Conservation (phyloP, 1,139 yeast species). For the Yamadazyma buinensis region DNA sequence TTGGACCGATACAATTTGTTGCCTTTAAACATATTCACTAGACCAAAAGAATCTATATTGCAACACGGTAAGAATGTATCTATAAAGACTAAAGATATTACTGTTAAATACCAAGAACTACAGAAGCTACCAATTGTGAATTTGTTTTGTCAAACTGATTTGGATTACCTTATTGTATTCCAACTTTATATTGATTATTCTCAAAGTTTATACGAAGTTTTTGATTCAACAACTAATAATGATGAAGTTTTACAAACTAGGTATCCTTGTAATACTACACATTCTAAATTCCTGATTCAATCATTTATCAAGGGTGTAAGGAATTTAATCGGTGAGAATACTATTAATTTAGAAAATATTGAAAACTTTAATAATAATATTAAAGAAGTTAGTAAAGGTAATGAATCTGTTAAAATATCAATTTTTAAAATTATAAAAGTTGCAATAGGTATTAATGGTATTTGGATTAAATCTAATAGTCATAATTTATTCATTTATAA, state of each 20-base stretch:
- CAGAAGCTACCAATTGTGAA: slow-evolving; percentile 27
- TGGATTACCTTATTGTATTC: slow-evolving; percentile 31
- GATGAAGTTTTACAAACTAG: slow-evolving; percentile 29
- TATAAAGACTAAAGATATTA: slow-evolving; percentile 25
- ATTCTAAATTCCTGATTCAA: slow-evolving; percentile 12
- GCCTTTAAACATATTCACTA: slow-evolving; percentile 31
- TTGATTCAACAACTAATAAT: slow-evolving; percentile 12
- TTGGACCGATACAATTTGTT: slow-evolving; percentile 30
- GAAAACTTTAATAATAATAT: slow-evolving; percentile 31
- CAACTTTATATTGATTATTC: slow-evolving; percentile 30
- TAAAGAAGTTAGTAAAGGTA: slow-evolving; percentile 24
- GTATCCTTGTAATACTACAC: slow-evolving; percentile 20
- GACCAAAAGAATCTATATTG: slow-evolving; percentile 28
- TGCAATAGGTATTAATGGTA: slow-evolving; percentile 28
- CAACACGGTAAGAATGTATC: slow-evolving; percentile 30
- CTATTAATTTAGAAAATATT: slow-evolving; percentile 33
- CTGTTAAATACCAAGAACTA: slow-evolving; percentile 24
- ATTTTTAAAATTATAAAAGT: slow-evolving; percentile 35
- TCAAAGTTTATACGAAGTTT: slow-evolving; percentile 30
- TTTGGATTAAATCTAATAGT: slow-evolving; percentile 40
- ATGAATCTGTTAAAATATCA: slow-evolving; percentile 28
- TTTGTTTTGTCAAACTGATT: slow-evolving; percentile 33
- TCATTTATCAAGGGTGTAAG: slow-evolving; percentile 36
- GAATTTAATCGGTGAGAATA: slow-evolving; percentile 27
- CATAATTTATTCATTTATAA: slow-evolving; percentile 35